phyloP scores from a whole-genome alignment of 2,329 filamentous ascomycete genomes.

The Penicillium paneum region DNA sequence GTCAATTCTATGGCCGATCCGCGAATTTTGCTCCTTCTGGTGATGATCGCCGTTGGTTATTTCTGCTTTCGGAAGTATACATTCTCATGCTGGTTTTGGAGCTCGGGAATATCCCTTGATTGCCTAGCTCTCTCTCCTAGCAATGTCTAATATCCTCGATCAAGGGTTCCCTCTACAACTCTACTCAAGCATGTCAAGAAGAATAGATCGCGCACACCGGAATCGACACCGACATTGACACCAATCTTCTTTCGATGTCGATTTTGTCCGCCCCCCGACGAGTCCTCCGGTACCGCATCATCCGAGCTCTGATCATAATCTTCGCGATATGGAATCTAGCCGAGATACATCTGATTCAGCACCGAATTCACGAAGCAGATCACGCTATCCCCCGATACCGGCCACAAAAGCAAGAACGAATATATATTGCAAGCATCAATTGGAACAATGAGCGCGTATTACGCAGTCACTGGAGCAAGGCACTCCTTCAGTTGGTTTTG shows the following conservation, averaged over 20 bases:
- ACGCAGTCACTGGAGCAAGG: conserved; percentile 60
- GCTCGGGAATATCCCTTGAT: conserved; percentile 1
- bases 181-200: not conserved
- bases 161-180: not conserved
- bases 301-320: conserved; percentile 16
- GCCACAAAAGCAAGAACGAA: conserved; percentile 28
- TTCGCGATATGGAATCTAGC: conserved; percentile 21
- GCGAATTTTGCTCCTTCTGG: not conserved
- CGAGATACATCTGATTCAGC: conserved; percentile 20
- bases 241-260: conserved; percentile 12
- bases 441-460: conserved; percentile 65
- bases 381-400: conserved; percentile 6
- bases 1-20: not conserved
- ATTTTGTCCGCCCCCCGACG: conserved; percentile 11
- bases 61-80: not conserved
- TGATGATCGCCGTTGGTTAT: not conserved
- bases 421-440: conserved; percentile 68
- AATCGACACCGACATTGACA: not conserved
- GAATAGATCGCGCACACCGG: not conserved
- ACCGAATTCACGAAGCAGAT: conserved; percentile 13
- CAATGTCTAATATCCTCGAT: not conserved
- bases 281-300: conserved; percentile 16
- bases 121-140: not conserved
- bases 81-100: not conserved
- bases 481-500: conserved; percentile 56